A percentile compares a stretch with the other conserved stretches of the same genome.
phyloP scores from a whole-genome alignment of 345 rosid genomes.

The Iberis pinnata region DNA sequence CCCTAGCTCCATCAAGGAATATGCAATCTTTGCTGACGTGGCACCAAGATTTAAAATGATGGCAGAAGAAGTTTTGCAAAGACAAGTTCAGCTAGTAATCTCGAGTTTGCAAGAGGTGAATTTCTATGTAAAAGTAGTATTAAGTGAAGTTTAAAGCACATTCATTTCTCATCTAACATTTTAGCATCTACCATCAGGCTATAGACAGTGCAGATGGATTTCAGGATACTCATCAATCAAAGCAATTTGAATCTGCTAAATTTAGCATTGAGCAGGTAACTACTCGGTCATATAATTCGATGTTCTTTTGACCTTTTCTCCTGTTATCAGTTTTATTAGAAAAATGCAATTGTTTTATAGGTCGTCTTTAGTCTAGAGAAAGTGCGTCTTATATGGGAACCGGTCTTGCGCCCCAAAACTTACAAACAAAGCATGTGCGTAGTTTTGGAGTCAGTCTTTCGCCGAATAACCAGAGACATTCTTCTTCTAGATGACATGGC shows the following conservation, averaged over 20 bases:
- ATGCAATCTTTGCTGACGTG: constrained; percentile 76
- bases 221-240: constrained; percentile 79
- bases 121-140: constrained; percentile 8
- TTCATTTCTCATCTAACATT: constrained; percentile 6
- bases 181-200: constrained; percentile 47
- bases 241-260: constrained; percentile 80
- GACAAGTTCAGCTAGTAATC: constrained; percentile 69
- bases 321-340: constrained; percentile 5
- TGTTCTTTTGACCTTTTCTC: constrained; percentile 1
- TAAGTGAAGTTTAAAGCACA: not conserved
- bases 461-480: constrained; percentile 62
- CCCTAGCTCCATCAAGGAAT: constrained; percentile 67
- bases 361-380: constrained; percentile 85
- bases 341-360: constrained; percentile 33
- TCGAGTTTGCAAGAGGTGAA: constrained; percentile 67
- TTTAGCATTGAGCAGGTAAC: constrained; percentile 83
- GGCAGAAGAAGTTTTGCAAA: constrained; percentile 79
- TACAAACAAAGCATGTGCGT: constrained; percentile 78
- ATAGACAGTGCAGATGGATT: constrained; percentile 86
- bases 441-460: constrained; percentile 74
- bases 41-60: constrained; percentile 79
- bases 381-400: constrained; percentile 92
- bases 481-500: constrained; percentile 93
- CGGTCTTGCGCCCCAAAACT: constrained; percentile 61
- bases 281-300: constrained; percentile 14